Percentiles rank a stretch among this genome's conserved stretches.
Conservation (phyloP, 169 alveolate species). For the Perkinsus marinus region DNA sequence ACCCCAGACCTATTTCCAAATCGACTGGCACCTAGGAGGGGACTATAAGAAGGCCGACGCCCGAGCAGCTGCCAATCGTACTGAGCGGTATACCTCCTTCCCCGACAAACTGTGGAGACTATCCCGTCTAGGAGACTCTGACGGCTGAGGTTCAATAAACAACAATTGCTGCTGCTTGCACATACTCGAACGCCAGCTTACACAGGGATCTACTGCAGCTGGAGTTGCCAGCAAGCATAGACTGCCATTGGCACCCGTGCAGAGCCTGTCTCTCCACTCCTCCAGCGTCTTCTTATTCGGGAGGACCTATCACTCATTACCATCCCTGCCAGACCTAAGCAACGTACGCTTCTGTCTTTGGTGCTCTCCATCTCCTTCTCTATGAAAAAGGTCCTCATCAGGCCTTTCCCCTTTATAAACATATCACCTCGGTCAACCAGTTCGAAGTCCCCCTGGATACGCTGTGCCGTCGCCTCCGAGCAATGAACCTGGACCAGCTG, state of each 20-base stretch:
- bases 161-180: background rate
- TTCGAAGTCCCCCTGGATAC: background rate
- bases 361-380: background rate
- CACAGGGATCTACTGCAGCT: background rate
- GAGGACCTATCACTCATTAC: background rate
- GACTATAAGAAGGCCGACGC: background rate
- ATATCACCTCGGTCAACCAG: background rate
- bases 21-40: background rate
- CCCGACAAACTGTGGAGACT: background rate
- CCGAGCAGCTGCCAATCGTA: background rate
- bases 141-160: background rate
- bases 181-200: background rate
- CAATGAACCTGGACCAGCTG: background rate
- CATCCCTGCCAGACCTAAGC: background rate
- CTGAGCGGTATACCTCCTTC: background rate
- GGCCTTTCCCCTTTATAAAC: constrained; percentile 5
- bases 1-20: background rate
- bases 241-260: background rate
- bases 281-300: background rate
- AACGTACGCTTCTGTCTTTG: background rate
- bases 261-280: background rate
- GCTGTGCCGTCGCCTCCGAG: background rate
- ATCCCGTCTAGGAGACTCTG: background rate
- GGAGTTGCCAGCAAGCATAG: background rate
- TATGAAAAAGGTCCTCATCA: constrained; percentile 2